Base-by-base conservation (phyloP, 108 stramenopile species). In the Fistulifera solaris region DNA sequence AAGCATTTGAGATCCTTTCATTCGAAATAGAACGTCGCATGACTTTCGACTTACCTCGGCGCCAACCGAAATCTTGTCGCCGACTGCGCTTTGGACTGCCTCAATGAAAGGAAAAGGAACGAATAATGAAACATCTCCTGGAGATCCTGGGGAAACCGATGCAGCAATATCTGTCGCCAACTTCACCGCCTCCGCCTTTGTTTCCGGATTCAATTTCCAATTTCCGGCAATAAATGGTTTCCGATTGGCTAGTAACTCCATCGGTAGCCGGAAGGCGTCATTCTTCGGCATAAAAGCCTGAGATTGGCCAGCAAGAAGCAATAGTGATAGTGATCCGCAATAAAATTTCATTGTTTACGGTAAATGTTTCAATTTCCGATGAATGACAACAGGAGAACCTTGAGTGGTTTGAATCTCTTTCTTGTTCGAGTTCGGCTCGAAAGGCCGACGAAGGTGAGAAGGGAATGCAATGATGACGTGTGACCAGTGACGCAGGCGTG, bases 171-270 rank as follows among this genome's bases (percentile, higher is more conserved):
- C 79, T 5, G 41, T 48, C 2, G 77, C 90, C 39, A 93, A 73
- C 0, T 61, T 28, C 38, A 81, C 41, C 17, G 88, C 88, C 61
- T 89, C 86, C 8, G 67, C 73, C 48, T 84, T 79, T 46, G 86
- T 78, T 38, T 59, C 50, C 39, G 93, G 93, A 44, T 89, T 94
- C 63, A 94, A 65, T 76, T 97, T 97, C 95, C 95, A 96, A 78
- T 96, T 96, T 46, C 95, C 95, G 14, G 86, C 70, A 59, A 96
- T 94, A 72, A 96, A 84, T 16, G 95, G 88, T 40, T 76, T 75
- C 15, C 78, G 62, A 35, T 35, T n/a, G 31, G 31, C 31, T 35
- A 35, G 31, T 8, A 35, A 8, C 6, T 35, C 31, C 31, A 35
- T 35, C 6, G 31, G 8, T 35, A 35, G 31, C 8, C 31, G 31